Percentiles rank a stretch among this genome's conserved stretches.
Conservation (phyloP, 805 yeast genomes). For the Lipomyces yamadae region DNA sequence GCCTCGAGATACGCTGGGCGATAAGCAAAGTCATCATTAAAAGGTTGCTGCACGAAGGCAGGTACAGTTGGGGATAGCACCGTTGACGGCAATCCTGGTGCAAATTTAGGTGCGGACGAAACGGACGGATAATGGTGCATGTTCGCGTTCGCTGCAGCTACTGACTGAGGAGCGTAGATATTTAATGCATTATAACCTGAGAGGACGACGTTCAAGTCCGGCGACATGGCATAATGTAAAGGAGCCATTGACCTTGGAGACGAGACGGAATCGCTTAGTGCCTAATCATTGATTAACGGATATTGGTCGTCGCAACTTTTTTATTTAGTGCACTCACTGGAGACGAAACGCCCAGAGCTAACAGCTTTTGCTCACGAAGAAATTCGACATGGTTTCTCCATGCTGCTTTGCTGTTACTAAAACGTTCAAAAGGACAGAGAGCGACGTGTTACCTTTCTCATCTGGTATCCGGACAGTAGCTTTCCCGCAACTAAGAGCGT, state of each 20-base stretch:
- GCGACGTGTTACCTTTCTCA: constrained; percentile 10
- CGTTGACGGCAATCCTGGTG: constrained; percentile 10
- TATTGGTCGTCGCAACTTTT: not conserved
- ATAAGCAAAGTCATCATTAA: constrained; percentile 1
- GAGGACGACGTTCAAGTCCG: not conserved
- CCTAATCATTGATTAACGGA: not conserved
- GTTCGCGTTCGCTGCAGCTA: not conserved
- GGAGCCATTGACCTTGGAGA: not conserved
- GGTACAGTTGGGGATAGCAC: constrained; percentile 26
- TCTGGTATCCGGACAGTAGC: constrained; percentile 18
- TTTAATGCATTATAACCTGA: not conserved
- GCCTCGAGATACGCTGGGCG: not conserved
- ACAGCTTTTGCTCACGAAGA: not conserved
- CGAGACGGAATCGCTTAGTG: not conserved
- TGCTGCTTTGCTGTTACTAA: not conserved
- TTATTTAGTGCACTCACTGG: constrained; percentile 1
- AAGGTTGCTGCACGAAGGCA: constrained; percentile 11
- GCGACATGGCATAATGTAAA: not conserved
- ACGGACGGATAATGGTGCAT: not conserved
- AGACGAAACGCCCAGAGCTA: constrained; percentile 5
- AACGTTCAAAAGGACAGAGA: not conserved
- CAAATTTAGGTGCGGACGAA: not conserved
- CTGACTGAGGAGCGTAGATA: not conserved
- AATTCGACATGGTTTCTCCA: constrained; percentile 2
- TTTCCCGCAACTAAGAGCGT: constrained; percentile 13